Evolutionary conservation across 768 basidiomycete genomes (phyloP).

Genomic region (Pulveroboletus frians): DNA sequence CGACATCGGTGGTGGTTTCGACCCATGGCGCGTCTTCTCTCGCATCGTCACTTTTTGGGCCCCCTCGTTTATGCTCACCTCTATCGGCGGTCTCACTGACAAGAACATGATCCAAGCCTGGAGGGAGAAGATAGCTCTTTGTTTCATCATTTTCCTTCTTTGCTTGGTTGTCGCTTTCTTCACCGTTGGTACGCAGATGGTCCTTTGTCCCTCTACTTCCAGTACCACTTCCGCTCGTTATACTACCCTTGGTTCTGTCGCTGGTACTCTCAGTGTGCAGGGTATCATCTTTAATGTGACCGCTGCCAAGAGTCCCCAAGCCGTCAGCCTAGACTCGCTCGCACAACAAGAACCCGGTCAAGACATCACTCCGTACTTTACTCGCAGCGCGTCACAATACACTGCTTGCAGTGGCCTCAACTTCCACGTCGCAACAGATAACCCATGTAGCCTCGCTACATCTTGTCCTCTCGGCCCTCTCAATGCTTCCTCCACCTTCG

Average conservation of each 20-base stretch:
- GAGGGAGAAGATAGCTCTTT: slow-evolving; percentile 95
- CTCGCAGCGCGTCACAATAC: slow-evolving; percentile 62
- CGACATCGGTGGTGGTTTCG: slow-evolving; percentile 29
- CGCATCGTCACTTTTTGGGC: slow-evolving; percentile 87
- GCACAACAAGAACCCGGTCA: slow-evolving; percentile 59
- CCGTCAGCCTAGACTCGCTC: slow-evolving; percentile 57
- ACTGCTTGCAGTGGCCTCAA: slow-evolving; percentile 55
- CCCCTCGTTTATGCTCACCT: slow-evolving; percentile 67
- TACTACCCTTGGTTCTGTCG: slow-evolving; percentile 48
- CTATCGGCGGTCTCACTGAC: slow-evolving; percentile 78
- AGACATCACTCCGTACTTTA: slow-evolving; percentile 87
- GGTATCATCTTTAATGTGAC: slow-evolving; percentile 78
- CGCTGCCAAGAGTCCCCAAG: slow-evolving; percentile 37
- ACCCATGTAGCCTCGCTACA: slow-evolving; percentile 57
- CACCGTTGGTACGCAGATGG: slow-evolving; percentile 90
- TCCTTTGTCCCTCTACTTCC: slow-evolving; percentile 71
- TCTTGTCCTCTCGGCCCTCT: slow-evolving; percentile 67
- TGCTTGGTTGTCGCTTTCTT: slow-evolving; percentile 83
- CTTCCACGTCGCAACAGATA: slow-evolving; percentile 67
- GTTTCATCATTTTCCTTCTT: slow-evolving; percentile 75
- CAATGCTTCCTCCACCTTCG: slow-evolving; percentile 51
- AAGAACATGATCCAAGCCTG: slow-evolving; percentile 80
- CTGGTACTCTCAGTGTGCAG: slow-evolving; percentile 67
- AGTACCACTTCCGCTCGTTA: slow-evolving; percentile 41
- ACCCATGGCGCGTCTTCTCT: slow-evolving; percentile 80